Evolutionary conservation across 768 basidiomycete species (phyloP), one percentile per base, ranked within the genome.

Genomic region (Boletus edulis): DNA sequence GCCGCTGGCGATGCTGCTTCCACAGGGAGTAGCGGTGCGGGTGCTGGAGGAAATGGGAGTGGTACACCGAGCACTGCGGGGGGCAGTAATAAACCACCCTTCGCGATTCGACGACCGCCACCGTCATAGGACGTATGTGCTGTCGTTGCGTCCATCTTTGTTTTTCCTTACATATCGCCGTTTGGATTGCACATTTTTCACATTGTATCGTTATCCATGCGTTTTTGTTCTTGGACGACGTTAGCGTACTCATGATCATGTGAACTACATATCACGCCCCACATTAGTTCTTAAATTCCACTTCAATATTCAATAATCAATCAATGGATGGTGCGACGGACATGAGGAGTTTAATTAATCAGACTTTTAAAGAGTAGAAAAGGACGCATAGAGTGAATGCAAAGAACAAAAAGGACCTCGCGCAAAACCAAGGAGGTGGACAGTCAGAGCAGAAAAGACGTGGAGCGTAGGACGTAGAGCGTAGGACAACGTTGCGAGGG

Each of bases 51-150:
- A n/a, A 14, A 14, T 39, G 38, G 38, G 18, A 14, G 38, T 39
- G 38, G 15, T 39, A 14, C 5, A 5, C 12, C n/a, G 11, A 41
- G 29, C 17, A 40, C 56, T 24, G 49, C n/a, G n/a, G 64, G 58
- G n/a, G 58, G 60, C 15, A 57, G 47, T 46, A 70, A 73, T 47
- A 70, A 73, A 54, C 74, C 76, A 5, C 72, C 72, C 22, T 62
- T 75, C 11, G 48, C 56, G 18, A 55, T 76, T 47, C 65, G 70
- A 60, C 70, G 75, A 43, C 74, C 70, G 22, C 66, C 64, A 12
- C 51, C 64, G 18, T 12, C 63, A 50, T 52, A 35, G 13, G 34
- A 35, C 6, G 34, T 14, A 6, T 6, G 24, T 24, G 24, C 5
- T 24, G 24, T 24, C 24, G 24, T 24, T 24, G 24, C 24, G 13